Percentiles rank a stretch among this genome's conserved stretches.
phyloP scores from a whole-genome alignment of 257 asterid genomes.

The Dorcoceras hygrometricum region DNA sequence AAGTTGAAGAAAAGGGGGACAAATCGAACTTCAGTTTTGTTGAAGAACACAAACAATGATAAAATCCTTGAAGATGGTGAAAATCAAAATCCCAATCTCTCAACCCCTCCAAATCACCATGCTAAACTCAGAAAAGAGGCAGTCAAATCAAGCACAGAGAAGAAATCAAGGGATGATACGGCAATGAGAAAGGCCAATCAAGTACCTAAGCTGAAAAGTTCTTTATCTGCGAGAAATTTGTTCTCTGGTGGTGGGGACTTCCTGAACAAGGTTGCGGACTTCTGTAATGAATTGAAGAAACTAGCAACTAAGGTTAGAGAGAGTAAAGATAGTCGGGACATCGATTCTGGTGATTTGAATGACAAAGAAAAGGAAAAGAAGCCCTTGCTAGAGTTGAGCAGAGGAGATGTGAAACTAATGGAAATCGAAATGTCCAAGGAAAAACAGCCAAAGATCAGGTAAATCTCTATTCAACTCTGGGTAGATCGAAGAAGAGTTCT shows the following conservation, averaged over 20 bases:
- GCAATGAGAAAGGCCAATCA: slow-evolving; percentile 35
- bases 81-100: slow-evolving; percentile 65
- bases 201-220: slow-evolving; percentile 66
- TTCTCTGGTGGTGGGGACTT: slow-evolving; percentile 90
- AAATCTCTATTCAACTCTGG: slow-evolving; percentile 22
- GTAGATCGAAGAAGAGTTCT: background rate
- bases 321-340: slow-evolving; percentile 13
- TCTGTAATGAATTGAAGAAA: slow-evolving; percentile 83
- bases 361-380: slow-evolving; percentile 62
- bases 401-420: slow-evolving; percentile 43
- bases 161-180: slow-evolving; percentile 34
- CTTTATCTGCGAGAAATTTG: slow-evolving; percentile 75
- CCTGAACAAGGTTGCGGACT: slow-evolving; percentile 71
- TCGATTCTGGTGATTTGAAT: slow-evolving; percentile 22
- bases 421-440: slow-evolving; percentile 45
- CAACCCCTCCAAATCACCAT: slow-evolving; percentile 51
- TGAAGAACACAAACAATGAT: slow-evolving; percentile 38
- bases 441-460: slow-evolving; percentile 64
- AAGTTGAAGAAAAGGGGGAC: slow-evolving; percentile 69
- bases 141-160: slow-evolving; percentile 60
- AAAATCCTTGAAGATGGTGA: slow-evolving; percentile 53
- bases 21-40: slow-evolving; percentile 36
- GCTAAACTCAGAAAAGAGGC: slow-evolving; percentile 45
- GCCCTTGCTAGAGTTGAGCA: slow-evolving; percentile 53
- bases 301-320: slow-evolving; percentile 60